Evolutionary conservation across 805 yeast species (phyloP).

Genomic region (Monosporozyma unispora): DNA sequence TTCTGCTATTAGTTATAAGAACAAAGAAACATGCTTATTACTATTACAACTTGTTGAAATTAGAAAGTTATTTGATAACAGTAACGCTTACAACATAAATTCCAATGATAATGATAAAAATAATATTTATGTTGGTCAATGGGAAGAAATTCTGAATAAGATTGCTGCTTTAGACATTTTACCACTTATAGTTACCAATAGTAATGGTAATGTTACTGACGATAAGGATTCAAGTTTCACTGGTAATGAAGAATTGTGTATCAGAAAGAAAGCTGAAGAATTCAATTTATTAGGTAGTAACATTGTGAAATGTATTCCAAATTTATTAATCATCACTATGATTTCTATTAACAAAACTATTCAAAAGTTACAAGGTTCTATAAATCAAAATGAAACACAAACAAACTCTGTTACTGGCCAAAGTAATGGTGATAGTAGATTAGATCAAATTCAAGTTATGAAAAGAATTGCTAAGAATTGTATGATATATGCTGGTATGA

Average conservation of each 20-base stretch:
- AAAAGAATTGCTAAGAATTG: conserved; percentile 69
- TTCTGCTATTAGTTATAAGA: conserved; percentile 48
- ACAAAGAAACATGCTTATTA: conserved; percentile 55
- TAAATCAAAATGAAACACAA: neutral
- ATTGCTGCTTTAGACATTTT: conserved; percentile 56
- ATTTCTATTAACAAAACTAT: conserved; percentile 56
- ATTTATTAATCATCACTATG: conserved; percentile 73
- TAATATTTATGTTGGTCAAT: conserved; percentile 28
- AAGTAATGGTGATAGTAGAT: conserved; percentile 35
- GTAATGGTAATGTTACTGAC: neutral
- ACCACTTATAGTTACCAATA: conserved; percentile 35
- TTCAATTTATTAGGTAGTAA: conserved; percentile 56
- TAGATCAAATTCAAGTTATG: conserved; percentile 47
- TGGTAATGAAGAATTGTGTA: conserved; percentile 40
- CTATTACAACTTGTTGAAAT: conserved; percentile 62
- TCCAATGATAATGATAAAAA: neutral
- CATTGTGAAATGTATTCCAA: conserved; percentile 71
- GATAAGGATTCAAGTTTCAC: neutral
- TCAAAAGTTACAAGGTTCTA: conserved; percentile 28
- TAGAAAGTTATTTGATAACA: conserved; percentile 46
- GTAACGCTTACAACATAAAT: conserved; percentile 8
- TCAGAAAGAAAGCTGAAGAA: conserved; percentile 63
- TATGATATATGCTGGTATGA: conserved; percentile 92
- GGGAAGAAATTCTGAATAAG: conserved; percentile 47
- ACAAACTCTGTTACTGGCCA: neutral